Conservation (phyloP, 1,139 yeast genomes). For the Insectozyma bohioensis region DNA sequence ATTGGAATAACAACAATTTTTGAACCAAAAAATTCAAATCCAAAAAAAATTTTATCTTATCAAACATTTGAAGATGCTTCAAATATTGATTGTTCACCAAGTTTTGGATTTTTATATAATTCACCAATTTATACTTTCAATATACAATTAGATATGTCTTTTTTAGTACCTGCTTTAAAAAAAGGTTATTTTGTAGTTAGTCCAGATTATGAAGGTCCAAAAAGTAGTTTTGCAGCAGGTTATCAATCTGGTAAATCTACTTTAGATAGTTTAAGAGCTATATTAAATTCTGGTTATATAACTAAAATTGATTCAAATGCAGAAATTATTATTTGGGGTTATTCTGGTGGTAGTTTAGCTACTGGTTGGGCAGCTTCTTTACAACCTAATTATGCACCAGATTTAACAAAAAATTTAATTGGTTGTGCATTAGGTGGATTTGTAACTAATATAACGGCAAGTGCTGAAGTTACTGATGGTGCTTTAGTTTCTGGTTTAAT, state of each 20-base stretch:
- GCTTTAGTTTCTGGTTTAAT: constrained; percentile 26
- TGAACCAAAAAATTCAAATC: constrained; percentile 28
- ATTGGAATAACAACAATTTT: constrained; percentile 34
- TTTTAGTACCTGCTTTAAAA: constrained; percentile 20
- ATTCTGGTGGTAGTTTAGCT: constrained; percentile 31
- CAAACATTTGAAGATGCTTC: constrained; percentile 18
- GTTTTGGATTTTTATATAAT: constrained; percentile 17
- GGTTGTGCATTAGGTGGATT: constrained; percentile 39
- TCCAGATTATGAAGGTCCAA: constrained; percentile 26
- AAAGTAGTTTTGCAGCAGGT: constrained; percentile 24
- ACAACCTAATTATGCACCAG: constrained; percentile 37
- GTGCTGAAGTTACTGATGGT: constrained; percentile 28
- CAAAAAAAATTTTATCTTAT: constrained; percentile 22
- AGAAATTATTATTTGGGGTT: constrained; percentile 25
- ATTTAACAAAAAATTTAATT: constrained; percentile 22
- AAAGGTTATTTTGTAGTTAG: constrained; percentile 28
- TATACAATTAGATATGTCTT: constrained; percentile 21
- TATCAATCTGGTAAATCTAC: constrained; percentile 23
- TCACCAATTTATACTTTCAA: constrained; percentile 13
- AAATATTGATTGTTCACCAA: constrained; percentile 15
- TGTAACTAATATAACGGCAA: constrained; percentile 25
- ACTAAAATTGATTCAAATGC: constrained; percentile 24
- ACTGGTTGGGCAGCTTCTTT: constrained; percentile 29
- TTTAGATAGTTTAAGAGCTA: constrained; percentile 24
- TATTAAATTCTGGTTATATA: constrained; percentile 15